A percentile compares a stretch with the other conserved stretches of the same genome.
Conservation (phyloP, 1,139 yeast species). For the Spencermartinsiella ligniputridi region DNA sequence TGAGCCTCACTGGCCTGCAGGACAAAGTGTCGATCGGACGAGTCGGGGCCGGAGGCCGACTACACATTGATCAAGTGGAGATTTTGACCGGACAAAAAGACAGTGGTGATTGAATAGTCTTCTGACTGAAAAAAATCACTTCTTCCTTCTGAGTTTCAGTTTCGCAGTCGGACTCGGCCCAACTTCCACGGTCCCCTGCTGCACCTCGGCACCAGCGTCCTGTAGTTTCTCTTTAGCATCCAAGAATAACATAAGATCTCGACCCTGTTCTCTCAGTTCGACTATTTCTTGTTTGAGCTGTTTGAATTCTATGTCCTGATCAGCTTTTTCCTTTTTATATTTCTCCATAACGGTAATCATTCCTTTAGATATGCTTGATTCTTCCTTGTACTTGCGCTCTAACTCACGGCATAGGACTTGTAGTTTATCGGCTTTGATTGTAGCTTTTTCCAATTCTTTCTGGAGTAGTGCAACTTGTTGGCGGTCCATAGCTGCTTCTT, state of each 20-base stretch:
- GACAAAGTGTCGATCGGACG: neutral
- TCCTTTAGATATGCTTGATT: constrained; percentile 51
- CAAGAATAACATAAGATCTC: constrained; percentile 76
- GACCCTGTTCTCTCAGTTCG: constrained; percentile 59
- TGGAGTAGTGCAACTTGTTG: constrained; percentile 22
- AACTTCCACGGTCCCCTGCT: constrained; percentile 61
- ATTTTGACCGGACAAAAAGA: too few species aligned
- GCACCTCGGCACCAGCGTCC: constrained; percentile 61
- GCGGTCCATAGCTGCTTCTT: constrained; percentile 3
- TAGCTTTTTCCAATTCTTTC: constrained; percentile 32
- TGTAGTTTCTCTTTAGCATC: constrained; percentile 70
- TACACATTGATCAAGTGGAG: too few species aligned
- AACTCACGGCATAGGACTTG: constrained; percentile 26
- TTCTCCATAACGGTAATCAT: constrained; percentile 55
- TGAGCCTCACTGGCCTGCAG: neutral
- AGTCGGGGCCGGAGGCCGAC: too few species aligned
- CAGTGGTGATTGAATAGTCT: too few species aligned
- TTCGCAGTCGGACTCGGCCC: constrained; percentile 15
- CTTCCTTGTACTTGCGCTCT: constrained; percentile 41
- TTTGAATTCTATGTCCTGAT: constrained; percentile 36
- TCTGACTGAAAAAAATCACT: constrained; percentile 1
- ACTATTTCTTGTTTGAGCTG: constrained; percentile 43
- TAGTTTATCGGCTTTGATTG: constrained; percentile 32
- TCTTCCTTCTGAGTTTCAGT: constrained; percentile 12
- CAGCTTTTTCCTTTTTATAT: constrained; percentile 39